Base-by-base conservation (phyloP, 257 asterid species). In the Orobanche coerulescens region DNA sequence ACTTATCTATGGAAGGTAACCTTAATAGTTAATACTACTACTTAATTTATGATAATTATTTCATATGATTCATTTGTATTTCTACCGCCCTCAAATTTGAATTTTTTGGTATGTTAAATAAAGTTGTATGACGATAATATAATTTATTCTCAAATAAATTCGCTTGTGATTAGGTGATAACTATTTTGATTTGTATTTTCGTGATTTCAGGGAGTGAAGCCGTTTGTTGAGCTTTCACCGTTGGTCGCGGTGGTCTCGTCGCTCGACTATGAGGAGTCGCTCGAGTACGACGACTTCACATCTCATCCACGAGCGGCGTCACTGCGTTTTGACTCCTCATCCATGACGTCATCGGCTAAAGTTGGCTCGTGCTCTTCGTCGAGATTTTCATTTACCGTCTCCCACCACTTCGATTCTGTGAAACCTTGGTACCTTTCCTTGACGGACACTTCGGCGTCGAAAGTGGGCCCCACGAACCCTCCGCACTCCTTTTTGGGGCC, bases 1-100 rank as follows among this genome's bases (percentile, higher is more conserved):
- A 76, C 95, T 9, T 89, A 84, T 73, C 81, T 93, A 48, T 93
- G 99, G 99, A 93, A 89, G 99, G 99, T 93, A 77, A 1, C n/a
- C 3, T 16, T 15, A 14, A 24, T 15, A 9, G 13, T 44, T 70
- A n/a, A 33, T 25, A 11, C 6, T 34, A 4, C 8, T 30, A 30
- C 7, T n/a, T n/a, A n/a, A n/a, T n/a, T n/a, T n/a, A n/a, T n/a
- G n/a, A n/a, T n/a, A n/a, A n/a, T n/a, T n/a, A n/a, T n/a, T n/a
- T n/a, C n/a, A n/a, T n/a, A n/a, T n/a, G n/a, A n/a, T n/a, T n/a
- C n/a, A n/a, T n/a, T n/a, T 5, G 31, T 26, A 26, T 26, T 26
- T 26, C 5, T 26, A 26, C 3, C 31, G 31, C 31, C 3, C 31
- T n/a, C n/a, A n/a, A n/a, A n/a, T n/a, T n/a, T n/a, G n/a, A n/a